Evolutionary conservation across 2,329 filamentous ascomycete genomes (phyloP), one percentile per base, ranked within the genome.

Genomic region (Colletotrichum truncatum): DNA sequence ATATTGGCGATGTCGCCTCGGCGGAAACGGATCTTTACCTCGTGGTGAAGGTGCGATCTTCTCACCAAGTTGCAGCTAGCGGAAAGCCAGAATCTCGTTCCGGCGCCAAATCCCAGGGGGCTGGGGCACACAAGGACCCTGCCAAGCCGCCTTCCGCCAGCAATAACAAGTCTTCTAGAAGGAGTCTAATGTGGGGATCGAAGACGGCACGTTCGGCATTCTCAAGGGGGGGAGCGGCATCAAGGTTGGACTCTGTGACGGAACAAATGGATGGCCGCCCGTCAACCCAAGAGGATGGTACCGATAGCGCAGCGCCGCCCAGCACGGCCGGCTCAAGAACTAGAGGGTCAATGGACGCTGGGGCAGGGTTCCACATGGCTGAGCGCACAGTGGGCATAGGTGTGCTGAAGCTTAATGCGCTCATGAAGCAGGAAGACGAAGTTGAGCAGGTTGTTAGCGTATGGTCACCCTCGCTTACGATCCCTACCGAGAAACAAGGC

Each of bases 21-120:
- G 85, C 87, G 8, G 91, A 91, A 49, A 87, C 88, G 4, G 91
- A 93, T 54, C 80, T 98, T 18, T 98, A 92, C 74, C 84, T 99
- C 2, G 89, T 98, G 4, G 91, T 96, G 68, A 93, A 92, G 71
- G 87, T 98, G 7, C 85, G 93, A 51, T 86, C 89, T 3, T 78
- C 82, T 0, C 84, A 88, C 63, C 84, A 85, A 49, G 77, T 88
- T 5, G 67, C 79, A 11, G 69, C 76, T 6, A 61, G 67, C 3
- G 73, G 76, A 11, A 84, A 85, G 64, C 84, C 86, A 1, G 73
- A 77, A 7, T 88, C 87, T 4, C 81, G 86, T 53, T 83, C 85
- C 6, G 85, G 85, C 18, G 78, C 81, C 1, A 78, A 78, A 11
- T 76, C 78, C 3, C 80, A 83, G 34, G 88, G 71, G 83, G 18